phyloP scores from a whole-genome alignment of 2,329 filamentous ascomycete species.

The Volutella citrinella region DNA sequence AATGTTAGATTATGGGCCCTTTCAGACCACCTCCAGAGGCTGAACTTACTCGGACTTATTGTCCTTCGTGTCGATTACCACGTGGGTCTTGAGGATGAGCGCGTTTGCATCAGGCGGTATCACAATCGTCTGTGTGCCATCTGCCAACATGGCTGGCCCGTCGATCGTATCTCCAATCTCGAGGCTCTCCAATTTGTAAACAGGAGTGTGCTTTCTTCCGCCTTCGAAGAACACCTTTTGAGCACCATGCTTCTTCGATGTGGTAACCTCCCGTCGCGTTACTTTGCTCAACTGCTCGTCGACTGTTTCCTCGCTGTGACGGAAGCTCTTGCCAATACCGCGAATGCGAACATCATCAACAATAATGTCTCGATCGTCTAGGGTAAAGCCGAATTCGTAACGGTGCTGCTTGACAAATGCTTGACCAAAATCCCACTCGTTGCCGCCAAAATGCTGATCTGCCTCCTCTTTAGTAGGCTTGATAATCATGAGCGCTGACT shows the following conservation, averaged over 20 bases:
- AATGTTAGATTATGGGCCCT: too few species aligned
- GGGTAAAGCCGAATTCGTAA: conserved; percentile 89
- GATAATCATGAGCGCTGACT: conserved; percentile 86
- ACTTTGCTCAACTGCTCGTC: conserved; percentile 77
- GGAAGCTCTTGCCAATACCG: conserved; percentile 85
- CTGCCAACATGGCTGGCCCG: conserved; percentile 83
- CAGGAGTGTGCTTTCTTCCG: conserved; percentile 71
- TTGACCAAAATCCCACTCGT: conserved; percentile 78
- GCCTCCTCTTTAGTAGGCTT: conserved; percentile 65
- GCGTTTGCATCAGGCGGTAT: conserved; percentile 77
- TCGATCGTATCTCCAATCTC: conserved; percentile 67
- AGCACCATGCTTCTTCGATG: conserved; percentile 61
- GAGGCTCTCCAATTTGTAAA: conserved; percentile 79
- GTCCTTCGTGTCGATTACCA: conserved; percentile 72
- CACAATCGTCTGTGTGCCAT: conserved; percentile 88
- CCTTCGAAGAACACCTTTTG: conserved; percentile 81
- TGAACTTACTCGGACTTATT: conserved; percentile 35
- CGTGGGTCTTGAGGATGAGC: conserved; percentile 78
- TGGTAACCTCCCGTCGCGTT: conserved; percentile 53
- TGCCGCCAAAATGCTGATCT: conserved; percentile 55
- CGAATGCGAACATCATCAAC: conserved; percentile 86
- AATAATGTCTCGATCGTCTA: conserved; percentile 81
- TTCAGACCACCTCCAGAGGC: too few species aligned
- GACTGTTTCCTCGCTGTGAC: conserved; percentile 75
- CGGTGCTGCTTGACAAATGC: conserved; percentile 86